Conservation (phyloP, 768 basidiomycete species). For the Calocera viscosa region DNA sequence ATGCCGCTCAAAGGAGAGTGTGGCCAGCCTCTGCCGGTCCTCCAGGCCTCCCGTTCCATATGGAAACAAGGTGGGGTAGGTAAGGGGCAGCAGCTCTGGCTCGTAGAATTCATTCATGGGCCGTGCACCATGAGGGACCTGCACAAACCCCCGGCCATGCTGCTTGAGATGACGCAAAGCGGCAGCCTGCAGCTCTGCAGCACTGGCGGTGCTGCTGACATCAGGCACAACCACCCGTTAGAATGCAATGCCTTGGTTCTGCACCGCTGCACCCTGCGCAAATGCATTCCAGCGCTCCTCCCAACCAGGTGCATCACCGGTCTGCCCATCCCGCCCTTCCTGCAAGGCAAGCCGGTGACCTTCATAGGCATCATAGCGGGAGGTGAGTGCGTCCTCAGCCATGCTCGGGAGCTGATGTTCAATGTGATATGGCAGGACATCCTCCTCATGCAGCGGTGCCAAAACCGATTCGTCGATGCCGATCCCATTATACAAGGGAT, state of each 20-base stretch:
- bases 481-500: slow-evolving; percentile 17
- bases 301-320: background rate
- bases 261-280: background rate
- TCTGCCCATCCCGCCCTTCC: slow-evolving; percentile 15
- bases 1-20: slow-evolving; percentile 28
- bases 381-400: slow-evolving; percentile 14
- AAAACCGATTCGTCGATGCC: slow-evolving; percentile 21
- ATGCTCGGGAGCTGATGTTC: slow-evolving; percentile 20
- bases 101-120: slow-evolving; percentile 32
- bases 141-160: slow-evolving; percentile 22
- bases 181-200: slow-evolving; percentile 26
- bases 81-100: slow-evolving; percentile 29
- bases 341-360: background rate
- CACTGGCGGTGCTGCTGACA: slow-evolving; percentile 23
- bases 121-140: slow-evolving; percentile 26
- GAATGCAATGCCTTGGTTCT: slow-evolving; percentile 11
- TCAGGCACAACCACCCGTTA: slow-evolving; percentile 26
- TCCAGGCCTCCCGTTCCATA: slow-evolving; percentile 36
- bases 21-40: slow-evolving; percentile 16
- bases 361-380: slow-evolving; percentile 16
- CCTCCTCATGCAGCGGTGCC: slow-evolving; percentile 15
- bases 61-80: slow-evolving; percentile 36
- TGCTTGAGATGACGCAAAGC: slow-evolving; percentile 28
- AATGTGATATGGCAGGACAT: slow-evolving; percentile 24
- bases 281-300: no score